Percentiles rank a stretch among this genome's conserved stretches.
Evolutionary conservation across 495 filamentous ascomycete species (phyloP).

Genomic region (Bacidia gigantensis): DNA sequence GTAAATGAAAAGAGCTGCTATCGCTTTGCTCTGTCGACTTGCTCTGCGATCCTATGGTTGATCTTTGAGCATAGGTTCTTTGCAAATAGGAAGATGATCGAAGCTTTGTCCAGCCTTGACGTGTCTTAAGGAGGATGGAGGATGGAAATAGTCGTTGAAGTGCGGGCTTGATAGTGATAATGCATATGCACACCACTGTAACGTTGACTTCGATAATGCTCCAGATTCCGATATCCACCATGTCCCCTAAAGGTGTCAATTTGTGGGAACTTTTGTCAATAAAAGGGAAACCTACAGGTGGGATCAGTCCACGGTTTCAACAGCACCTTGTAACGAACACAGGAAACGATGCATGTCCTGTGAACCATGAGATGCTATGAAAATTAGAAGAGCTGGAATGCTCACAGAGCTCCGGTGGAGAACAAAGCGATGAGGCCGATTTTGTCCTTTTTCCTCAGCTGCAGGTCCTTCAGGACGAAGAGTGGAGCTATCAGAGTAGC

Average conservation of each 20-base stretch:
- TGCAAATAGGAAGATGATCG: no score
- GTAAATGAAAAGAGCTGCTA: no score
- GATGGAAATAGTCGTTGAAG: no score
- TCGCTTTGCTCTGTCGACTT: no score
- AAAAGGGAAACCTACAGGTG: not conserved
- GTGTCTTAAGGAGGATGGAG: no score
- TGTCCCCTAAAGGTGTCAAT: not conserved
- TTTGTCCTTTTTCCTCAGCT: not conserved
- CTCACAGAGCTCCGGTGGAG: slow-evolving; percentile 6
- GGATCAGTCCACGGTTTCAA: not conserved
- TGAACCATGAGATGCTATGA: not conserved
- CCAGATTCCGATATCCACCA: not conserved
- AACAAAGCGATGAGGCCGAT: not conserved
- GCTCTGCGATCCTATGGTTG: no score
- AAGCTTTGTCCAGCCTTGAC: no score
- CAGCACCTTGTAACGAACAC: not conserved
- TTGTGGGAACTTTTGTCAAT: not conserved
- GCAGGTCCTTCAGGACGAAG: not conserved
- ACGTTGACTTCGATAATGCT: not conserved
- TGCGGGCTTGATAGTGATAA: not conserved
- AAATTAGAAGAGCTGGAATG: not conserved
- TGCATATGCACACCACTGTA: not conserved
- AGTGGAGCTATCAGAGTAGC: slow-evolving; percentile 5
- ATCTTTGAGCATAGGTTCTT: no score
- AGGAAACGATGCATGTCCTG: not conserved